Conservation (phyloP, 2,329 filamentous ascomycete genomes). For the Chrysosporium keratinophilum region DNA sequence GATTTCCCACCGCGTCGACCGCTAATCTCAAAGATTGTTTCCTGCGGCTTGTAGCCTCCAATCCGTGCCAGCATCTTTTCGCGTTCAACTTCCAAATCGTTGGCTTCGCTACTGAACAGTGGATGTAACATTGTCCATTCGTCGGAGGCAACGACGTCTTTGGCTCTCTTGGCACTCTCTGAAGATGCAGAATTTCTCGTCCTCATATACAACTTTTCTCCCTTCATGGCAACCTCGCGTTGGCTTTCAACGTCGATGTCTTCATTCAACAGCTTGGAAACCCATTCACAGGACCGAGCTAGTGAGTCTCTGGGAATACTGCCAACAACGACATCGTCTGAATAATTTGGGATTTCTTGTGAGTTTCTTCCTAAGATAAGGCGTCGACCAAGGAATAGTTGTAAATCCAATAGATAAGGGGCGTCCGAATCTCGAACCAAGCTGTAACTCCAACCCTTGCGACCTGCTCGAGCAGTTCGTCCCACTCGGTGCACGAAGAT, state of each 20-base stretch:
- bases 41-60: constrained; percentile 75
- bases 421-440: constrained; percentile 77
- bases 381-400: constrained; percentile 82
- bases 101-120: constrained; percentile 60
- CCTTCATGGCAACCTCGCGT: constrained; percentile 66
- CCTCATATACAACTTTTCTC: constrained; percentile 83
- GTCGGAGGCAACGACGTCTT: constrained; percentile 60
- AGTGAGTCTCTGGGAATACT: constrained; percentile 61
- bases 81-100: constrained; percentile 57
- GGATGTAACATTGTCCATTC: constrained; percentile 67
- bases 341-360: constrained; percentile 55
- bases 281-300: constrained; percentile 69
- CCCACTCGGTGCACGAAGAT: constrained; percentile 94
- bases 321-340: constrained; percentile 76
- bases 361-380: constrained; percentile 62
- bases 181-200: constrained; percentile 82
- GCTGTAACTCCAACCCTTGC: constrained; percentile 90
- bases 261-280: constrained; percentile 66
- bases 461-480: constrained; percentile 85
- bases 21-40: constrained; percentile 95
- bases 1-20: constrained; percentile 61
- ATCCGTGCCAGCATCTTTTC: constrained; percentile 82
- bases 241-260: constrained; percentile 62
- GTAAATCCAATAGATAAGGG: constrained; percentile 85
- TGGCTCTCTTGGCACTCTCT: constrained; percentile 80